phyloP scores from a whole-genome alignment of 192 early-diverging fungal species.

The Coemansia sp. region DNA sequence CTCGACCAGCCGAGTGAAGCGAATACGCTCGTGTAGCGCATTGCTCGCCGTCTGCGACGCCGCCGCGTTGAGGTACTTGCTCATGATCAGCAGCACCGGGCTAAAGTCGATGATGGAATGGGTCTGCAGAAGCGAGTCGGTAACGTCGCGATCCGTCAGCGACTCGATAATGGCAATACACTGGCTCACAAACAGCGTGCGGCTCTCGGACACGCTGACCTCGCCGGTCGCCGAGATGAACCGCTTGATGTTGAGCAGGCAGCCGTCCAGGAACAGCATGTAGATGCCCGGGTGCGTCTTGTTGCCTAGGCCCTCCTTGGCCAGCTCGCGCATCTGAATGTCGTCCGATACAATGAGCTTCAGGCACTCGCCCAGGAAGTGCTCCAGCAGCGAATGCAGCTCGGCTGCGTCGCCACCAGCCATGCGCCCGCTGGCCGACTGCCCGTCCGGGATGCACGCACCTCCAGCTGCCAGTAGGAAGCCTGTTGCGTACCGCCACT shows the following conservation, averaged over 20 bases:
- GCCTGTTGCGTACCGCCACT: slow-evolving; percentile 50
- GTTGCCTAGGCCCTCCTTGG: slow-evolving; percentile 47
- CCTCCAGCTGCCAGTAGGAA: slow-evolving; percentile 46
- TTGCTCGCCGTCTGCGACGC: slow-evolving; percentile 25
- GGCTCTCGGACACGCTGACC: slow-evolving; percentile 45
- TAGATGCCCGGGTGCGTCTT: slow-evolving; percentile 49
- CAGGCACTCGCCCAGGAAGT: slow-evolving; percentile 48
- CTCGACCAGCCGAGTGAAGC: slow-evolving; percentile 41
- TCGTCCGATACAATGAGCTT: slow-evolving; percentile 49
- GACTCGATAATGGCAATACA: slow-evolving; percentile 47
- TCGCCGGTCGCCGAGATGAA: slow-evolving; percentile 48
- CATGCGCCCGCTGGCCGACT: slow-evolving; percentile 26
- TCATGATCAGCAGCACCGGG: slow-evolving; percentile 39
- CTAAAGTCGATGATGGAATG: slow-evolving; percentile 45
- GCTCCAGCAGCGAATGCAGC: slow-evolving; percentile 45
- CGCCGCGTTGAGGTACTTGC: slow-evolving; percentile 44
- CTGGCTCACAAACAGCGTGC: slow-evolving; percentile 50
- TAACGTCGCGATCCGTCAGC: slow-evolving; percentile 38
- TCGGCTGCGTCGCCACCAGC: slow-evolving; percentile 39
- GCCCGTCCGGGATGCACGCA: slow-evolving; percentile 36
- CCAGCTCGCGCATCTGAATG: slow-evolving; percentile 47
- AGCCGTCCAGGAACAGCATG: slow-evolving; percentile 47
- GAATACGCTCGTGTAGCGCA: slow-evolving; percentile 41
- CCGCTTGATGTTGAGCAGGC: slow-evolving; percentile 42
- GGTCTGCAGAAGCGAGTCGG: slow-evolving; percentile 37